Evolutionary conservation across 2,329 filamentous ascomycete genomes (phyloP), one percentile per base, ranked within the genome.

Genomic region (Coniosporium tulheliwenetii): DNA sequence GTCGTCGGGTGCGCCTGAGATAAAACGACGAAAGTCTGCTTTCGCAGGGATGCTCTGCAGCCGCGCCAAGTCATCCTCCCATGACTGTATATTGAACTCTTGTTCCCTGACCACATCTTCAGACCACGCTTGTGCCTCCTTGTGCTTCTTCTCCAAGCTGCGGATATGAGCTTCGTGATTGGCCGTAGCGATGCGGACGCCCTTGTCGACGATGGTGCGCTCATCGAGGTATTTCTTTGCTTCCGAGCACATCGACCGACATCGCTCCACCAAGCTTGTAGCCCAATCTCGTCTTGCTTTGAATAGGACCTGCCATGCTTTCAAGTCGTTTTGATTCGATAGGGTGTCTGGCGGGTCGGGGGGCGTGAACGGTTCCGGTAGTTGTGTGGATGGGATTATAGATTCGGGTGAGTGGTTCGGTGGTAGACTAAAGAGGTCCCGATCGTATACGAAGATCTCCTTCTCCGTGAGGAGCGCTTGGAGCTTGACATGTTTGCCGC

Each of bases 381-480:
- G 50, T 48, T 64, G 70, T 44, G 65, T 67, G 45, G 7, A 69
- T 52, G 39, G 71, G 66, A 41, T 36, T 14, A 44, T 40, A 26
- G 44, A 46, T 12, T 40, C 39, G 33, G 48, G 43, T 32, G 44
- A 75, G 60, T 45, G 51, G 45, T 50, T 54, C 53, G 47, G 61
- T 4, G 19, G 19, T 3, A 26, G 19, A 26, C 19, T 26, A 55
- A 59, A 44, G 52, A 65, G 55, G 56, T 64, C 77, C 46, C 86
- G 81, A 60, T 95, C 86, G 62, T 93, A 98, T 40, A 96, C 76
- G 57, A 83, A 96, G 43, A 98, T 78, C 58, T 96, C 86, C 49
- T 77, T 83, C 81, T 95, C 89, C 31, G 75, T 77, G 48, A 85
- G 75, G 38, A 95, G 71, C 31, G 77, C 81, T 55, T 89, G 82